Evolutionary conservation across 2,329 filamentous ascomycete genomes (phyloP), one percentile per base, ranked within the genome.

Genomic region (Aureobasidium sp.): DNA sequence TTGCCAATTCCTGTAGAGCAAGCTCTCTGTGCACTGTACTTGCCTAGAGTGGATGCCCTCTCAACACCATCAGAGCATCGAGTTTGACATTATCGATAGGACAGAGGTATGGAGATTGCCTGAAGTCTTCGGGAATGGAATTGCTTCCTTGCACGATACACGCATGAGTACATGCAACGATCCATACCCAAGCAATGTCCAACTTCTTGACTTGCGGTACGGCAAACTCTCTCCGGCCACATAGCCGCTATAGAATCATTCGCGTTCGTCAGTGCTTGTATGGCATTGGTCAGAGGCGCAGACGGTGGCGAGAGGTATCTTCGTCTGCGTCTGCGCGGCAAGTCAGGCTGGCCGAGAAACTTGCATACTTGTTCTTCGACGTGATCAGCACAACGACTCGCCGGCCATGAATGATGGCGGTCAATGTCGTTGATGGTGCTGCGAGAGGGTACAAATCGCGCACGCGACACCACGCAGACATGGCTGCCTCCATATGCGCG

Each of bases 141-240:
- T 80, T 79, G 0, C 82, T 84, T 5, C 81, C 78, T 68, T 88
- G 85, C 84, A 87, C 86, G 2, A 79, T 76, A 66, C 85, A 88
- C 0, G 85, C 83, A 66, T 84, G 24, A 86, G 67, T 84, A 87
- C 0, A 81, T 74, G 68, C 87, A 90, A 68, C 90, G 86, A 8
- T 72, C 85, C 15, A 90, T 76, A n/a, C 82, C 84, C 40, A 90
- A 79, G 67, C 85, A 89, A 69, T 89, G 87, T 0, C 85, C 83
- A 0, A 89, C 71, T 67, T 90, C 86, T 68, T 89, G 87, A 1
- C 79, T 78, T 1, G 80, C 81, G 0, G 86, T 87, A 54, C 80
- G 80, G 58, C 77, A 83, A 2, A 83, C 70, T 12, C 81, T 77
- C 11, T 78, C 78, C 15, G 88, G 78, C 84, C 85, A 89, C 19